Conservation (phyloP, 129 eudicot species). For the Ambrosia artemisiifolia region DNA sequence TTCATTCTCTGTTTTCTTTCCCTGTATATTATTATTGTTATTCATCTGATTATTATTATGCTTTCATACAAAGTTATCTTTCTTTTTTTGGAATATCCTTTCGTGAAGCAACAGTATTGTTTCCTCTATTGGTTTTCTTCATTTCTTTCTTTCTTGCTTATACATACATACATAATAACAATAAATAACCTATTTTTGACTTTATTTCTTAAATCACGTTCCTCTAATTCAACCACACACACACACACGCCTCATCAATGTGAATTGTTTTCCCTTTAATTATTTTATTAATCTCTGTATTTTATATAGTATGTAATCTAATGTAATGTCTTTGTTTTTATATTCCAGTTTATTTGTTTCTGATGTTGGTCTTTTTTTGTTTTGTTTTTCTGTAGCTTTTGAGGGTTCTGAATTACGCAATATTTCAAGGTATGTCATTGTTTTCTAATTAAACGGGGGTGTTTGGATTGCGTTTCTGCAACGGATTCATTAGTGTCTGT, state of each 20-base stretch:
- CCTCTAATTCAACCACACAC: background rate
- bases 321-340: too few relatives aligned
- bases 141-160: background rate
- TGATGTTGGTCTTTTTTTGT: conserved; percentile 15
- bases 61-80: conserved; percentile 6
- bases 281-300: background rate
- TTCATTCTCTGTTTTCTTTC: conserved; percentile 9
- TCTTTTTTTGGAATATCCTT: conserved; percentile 49
- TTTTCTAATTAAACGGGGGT: background rate
- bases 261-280: background rate
- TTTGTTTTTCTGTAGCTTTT: conserved; percentile 21
- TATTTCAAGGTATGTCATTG: conserved; percentile 25
- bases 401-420: conserved; percentile 18
- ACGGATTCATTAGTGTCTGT: background rate
- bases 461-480: background rate
- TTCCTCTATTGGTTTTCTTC: conserved; percentile 28
- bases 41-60: background rate
- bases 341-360: conserved; percentile 3
- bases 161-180: background rate
- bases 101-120: conserved; percentile 44
- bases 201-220: conserved; percentile 3
- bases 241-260: conserved; percentile 14
- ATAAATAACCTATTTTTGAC: background rate
- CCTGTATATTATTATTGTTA: conserved; percentile 13
- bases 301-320: too few relatives aligned